Base-by-base conservation (phyloP, 352 stramenopile genomes). In the Globisporangium polare region DNA sequence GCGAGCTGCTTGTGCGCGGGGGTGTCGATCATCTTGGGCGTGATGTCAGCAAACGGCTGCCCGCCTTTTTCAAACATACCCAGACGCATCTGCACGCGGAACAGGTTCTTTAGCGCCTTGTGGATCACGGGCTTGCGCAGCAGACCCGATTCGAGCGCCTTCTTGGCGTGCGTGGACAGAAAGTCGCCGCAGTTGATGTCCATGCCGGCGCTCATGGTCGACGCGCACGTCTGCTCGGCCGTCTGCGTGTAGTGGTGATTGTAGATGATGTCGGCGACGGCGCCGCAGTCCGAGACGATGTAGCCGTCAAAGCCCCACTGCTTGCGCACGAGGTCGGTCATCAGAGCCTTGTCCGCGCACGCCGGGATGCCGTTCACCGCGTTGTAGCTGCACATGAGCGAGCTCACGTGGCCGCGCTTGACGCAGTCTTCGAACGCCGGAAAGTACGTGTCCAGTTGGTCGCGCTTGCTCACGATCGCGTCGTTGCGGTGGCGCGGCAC, bases 311-410 rank as follows among this genome's bases (percentile, higher is more conserved):
- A 97, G 15, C 81, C 74, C 94, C 92, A 98, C 55, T 78, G 57
- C 2, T 74, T 67, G n/a, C 94, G 79, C n/a, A 96, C 68, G 7
- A 89, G 35, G 26, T 77, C 74, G 0, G 83, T 89, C 31, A 98
- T 61, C 1, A 98, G 65, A 5, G 74, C 63, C n/a, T 73, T 69
- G 67, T 97, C 90, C 6, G 92, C 88, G 69, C 95, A 98, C 15
- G 86, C 73, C 1, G 95, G 95, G 20, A 96, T 72, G 5, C 92
- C 91, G 68, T 98, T 98, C 29, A 98, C 78, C 13, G 87, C 82
- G 60, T 98, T 98, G 74, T 98, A 98, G 53, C 81, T 95, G 72
- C 94, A 98, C 95, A 98, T 98, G 45, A 98, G 67, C 10, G 82
- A 80, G 51, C 73, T 95, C 33, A 86, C 89, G 49, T 79, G 67